Base-by-base conservation (phyloP, 2,329 filamentous ascomycete genomes). In the Epichloe aotearoae region DNA sequence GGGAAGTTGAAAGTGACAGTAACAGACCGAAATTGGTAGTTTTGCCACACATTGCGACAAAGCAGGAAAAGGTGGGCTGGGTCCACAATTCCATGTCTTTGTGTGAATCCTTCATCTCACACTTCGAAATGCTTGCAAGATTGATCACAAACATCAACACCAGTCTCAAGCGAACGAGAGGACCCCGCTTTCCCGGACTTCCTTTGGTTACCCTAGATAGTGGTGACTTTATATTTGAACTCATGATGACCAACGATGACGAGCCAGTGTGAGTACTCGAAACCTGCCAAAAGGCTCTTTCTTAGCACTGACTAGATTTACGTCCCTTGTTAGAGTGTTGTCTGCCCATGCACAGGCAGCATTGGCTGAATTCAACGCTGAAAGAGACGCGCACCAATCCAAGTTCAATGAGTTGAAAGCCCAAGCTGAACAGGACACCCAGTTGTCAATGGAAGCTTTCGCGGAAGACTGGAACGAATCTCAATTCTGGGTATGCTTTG, bases 401-500 rank as follows among this genome's bases (percentile, higher is more conserved):
- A 75, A 78, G 47, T 88, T 91, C 57, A 80, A 86, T 63, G 75
- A 80, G 54, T 70, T 91, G 49, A 82, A 82, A 65, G 69, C 71
- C 11, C 71, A 74, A 37, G 79, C 81, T 1, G 82, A 86, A 61
- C 69, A 75, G 45, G 71, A 75, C 30, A 51, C 55, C 34, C 62
- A 64, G 39, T 54, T 77, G 50, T 72, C 69, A 15, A 91, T 91
- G 78, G 79, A 85, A 33, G 71, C 76, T 1, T 93, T 91, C 59
- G 73, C 74, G 1, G 87, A 91, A 66, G 83, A 91, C 65, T 93
- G 87, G 87, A 87, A 90, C 61, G 78, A 84, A 60, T 84, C 79
- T 54, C 86, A 91, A 66, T 93, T 93, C 61, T 93, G 87, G 86
- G 82, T 86, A 71, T 39, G 73, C 62, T 17, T 34, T 34, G 41